Evolutionary conservation across 345 rosid species (phyloP).

Genomic region (Anacardium occidentale): DNA sequence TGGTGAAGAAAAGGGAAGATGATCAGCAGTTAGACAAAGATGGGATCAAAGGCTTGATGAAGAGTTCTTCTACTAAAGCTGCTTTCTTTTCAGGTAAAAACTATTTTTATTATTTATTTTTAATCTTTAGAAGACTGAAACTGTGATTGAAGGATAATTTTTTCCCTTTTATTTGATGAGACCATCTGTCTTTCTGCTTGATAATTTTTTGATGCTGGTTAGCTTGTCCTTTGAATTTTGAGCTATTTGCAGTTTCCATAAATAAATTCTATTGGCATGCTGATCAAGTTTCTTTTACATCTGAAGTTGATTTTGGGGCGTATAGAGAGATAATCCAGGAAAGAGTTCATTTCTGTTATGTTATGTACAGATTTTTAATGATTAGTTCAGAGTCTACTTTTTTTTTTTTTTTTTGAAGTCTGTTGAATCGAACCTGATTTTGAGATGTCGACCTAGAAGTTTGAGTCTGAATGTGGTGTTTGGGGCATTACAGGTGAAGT

Average conservation of each 20-base stretch:
- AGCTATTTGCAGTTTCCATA: neutral
- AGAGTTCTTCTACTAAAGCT: conserved; percentile 44
- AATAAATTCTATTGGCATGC: neutral
- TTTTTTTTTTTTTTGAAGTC: neutral
- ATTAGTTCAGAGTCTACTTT: neutral
- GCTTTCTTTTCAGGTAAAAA: conserved; percentile 36
- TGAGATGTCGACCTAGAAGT: neutral
- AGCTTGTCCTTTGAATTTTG: neutral
- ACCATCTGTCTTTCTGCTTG: neutral
- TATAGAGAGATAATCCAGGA: neutral
- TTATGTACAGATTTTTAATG: neutral
- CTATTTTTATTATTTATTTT: neutral
- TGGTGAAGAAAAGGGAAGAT: conserved; percentile 28
- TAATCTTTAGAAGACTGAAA: neutral
- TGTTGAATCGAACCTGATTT: conserved; percentile 1
- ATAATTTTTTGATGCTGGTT: neutral
- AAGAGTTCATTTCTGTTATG: neutral
- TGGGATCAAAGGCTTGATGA: conserved; percentile 27
- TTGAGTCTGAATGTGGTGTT: conserved; percentile 14
- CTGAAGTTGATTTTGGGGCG: neutral
- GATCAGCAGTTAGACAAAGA: conserved; percentile 28
- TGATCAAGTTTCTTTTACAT: neutral
- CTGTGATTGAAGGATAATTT: neutral
- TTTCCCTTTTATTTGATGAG: neutral
- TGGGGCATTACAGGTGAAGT: conserved; percentile 34